Evolutionary conservation across 179 eudicot species (phyloP).

Genomic region (Sideroxylon spinosum): DNA sequence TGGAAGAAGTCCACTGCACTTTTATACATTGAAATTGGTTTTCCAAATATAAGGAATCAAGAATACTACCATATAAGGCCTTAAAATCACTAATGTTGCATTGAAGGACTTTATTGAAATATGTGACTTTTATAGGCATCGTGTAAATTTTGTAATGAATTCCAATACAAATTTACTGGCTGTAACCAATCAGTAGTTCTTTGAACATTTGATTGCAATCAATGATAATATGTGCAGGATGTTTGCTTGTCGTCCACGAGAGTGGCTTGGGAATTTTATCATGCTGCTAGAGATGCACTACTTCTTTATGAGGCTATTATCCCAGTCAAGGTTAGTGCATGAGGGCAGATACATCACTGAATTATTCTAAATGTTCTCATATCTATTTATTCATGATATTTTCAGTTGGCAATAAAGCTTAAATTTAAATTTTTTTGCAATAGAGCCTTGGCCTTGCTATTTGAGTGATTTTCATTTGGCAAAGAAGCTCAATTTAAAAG

Average conservation of each 20-base stretch:
- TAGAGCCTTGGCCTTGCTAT: background rate
- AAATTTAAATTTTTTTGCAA: background rate
- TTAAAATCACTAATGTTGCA: background rate
- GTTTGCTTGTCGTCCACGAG: constrained; percentile 80
- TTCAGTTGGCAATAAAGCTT: background rate
- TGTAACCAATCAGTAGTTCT: background rate
- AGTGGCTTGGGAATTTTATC: constrained; percentile 84
- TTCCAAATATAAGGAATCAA: background rate
- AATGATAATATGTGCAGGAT: constrained; percentile 52
- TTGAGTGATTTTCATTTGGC: background rate
- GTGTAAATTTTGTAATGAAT: background rate
- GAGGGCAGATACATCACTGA: background rate
- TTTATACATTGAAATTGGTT: background rate
- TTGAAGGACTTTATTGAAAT: background rate
- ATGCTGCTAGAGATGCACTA: constrained; percentile 86
- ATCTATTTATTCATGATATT: background rate
- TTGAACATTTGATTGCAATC: constrained; percentile 5
- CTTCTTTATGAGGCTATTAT: constrained; percentile 80
- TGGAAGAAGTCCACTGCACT: background rate
- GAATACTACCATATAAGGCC: background rate
- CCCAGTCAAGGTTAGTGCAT: constrained; percentile 82
- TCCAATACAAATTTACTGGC: constrained; percentile 1
- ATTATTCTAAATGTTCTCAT: background rate
- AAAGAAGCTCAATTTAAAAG: constrained; percentile 2
- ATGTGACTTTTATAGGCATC: background rate